Evolutionary conservation across 345 rosid genomes (phyloP).

Genomic region (Gossypioides kirkii): DNA sequence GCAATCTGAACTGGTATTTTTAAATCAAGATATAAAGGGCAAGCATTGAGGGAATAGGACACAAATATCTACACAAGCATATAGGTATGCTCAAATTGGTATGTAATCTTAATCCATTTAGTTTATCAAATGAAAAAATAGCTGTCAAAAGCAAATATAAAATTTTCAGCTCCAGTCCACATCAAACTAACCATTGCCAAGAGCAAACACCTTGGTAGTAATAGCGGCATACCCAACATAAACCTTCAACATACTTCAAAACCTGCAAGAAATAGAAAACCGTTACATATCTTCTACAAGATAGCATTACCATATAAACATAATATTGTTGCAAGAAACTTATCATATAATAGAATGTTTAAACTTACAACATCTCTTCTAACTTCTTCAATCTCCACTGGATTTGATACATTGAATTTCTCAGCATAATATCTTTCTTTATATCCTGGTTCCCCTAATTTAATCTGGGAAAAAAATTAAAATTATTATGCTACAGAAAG

Average conservation of each 20-base stretch:
- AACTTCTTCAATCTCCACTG: slow-evolving; percentile 56
- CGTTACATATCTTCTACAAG: slow-evolving; percentile 2
- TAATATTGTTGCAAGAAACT: slow-evolving; percentile 1
- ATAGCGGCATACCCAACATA: slow-evolving; percentile 97
- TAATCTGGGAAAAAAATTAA: slow-evolving; percentile 46
- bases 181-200: slow-evolving; percentile 87
- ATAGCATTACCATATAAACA: neutral
- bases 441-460: slow-evolving; percentile 92
- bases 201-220: slow-evolving; percentile 96
- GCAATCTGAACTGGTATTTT: neutral
- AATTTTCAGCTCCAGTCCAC: neutral
- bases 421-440: slow-evolving; percentile 91
- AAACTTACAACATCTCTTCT: slow-evolving; percentile 72
- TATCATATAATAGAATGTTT: neutral
- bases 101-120: neutral
- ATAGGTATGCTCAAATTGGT: neutral
- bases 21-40: neutral
- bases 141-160: neutral
- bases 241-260: slow-evolving; percentile 85
- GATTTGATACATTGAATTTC: slow-evolving; percentile 60
- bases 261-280: slow-evolving; percentile 50
- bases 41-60: neutral
- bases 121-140: neutral
- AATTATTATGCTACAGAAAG: neutral
- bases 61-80: neutral